These are phyloP conservation scores for Stenocarpella maydis DNA, from an alignment of 2,329 filamentous ascomycete species.

Conservation along the genomic window DNA sequence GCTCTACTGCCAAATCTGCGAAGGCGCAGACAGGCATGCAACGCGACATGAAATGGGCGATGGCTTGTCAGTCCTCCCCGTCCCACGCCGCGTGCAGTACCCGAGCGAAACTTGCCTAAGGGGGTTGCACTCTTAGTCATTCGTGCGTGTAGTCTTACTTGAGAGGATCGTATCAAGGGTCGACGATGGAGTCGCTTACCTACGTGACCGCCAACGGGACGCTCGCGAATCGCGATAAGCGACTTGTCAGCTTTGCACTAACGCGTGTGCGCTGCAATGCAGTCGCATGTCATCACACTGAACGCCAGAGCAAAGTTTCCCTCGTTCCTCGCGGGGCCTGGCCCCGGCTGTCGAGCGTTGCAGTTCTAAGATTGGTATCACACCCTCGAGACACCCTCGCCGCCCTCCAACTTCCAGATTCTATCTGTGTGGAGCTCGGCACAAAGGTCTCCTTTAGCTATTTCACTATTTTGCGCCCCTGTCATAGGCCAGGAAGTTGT, in stretches of 20 bases:
- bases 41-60: slow-evolving; percentile 16
- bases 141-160: slow-evolving; percentile 1
- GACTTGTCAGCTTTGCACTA: slow-evolving; percentile 31
- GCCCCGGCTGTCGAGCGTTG: slow-evolving; percentile 21
- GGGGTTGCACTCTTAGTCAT: slow-evolving; percentile 23
- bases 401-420: slow-evolving; percentile 26
- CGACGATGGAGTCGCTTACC: slow-evolving; percentile 11
- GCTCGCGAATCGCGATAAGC: slow-evolving; percentile 35
- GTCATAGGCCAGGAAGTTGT: slow-evolving; percentile 19
- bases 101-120: slow-evolving; percentile 16
- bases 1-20: slow-evolving; percentile 7
- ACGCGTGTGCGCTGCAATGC: slow-evolving; percentile 35
- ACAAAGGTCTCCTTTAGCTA: slow-evolving; percentile 9
- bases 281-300: slow-evolving; percentile 34
- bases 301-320: slow-evolving; percentile 22
- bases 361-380: slow-evolving; percentile 26
- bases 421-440: slow-evolving; percentile 22
- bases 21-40: slow-evolving; percentile 7
- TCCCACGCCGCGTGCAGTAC: neutral
- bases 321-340: slow-evolving; percentile 25
- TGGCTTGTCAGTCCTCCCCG: neutral
- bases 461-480: slow-evolving; percentile 13
- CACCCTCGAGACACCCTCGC: slow-evolving; percentile 26
- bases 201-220: slow-evolving; percentile 24
- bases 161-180: slow-evolving; percentile 1